Conservation (phyloP, 257 asterid genomes). For the Ilex aquifolium region DNA sequence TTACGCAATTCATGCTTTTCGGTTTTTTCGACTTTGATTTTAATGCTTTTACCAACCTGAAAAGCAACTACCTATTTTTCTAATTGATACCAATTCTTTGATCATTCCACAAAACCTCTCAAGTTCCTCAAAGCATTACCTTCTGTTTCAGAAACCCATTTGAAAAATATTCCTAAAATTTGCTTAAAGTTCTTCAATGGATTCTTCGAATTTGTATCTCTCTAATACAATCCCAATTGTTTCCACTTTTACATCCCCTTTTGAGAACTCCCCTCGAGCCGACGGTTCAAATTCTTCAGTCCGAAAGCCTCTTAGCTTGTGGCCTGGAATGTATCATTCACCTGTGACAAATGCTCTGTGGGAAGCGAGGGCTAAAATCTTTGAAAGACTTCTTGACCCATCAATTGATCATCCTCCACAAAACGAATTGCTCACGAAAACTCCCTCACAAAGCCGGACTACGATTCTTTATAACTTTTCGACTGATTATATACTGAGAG, state of each 20-base stretch:
- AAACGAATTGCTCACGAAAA: slow-evolving; percentile 55
- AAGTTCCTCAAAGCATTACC: too few relatives aligned
- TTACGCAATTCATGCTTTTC: too few relatives aligned
- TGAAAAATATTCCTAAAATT: too few relatives aligned
- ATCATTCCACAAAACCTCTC: too few relatives aligned
- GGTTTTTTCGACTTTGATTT: too few relatives aligned
- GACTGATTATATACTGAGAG: slow-evolving; percentile 62
- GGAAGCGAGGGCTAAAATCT: slow-evolving; percentile 80
- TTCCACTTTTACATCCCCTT: slow-evolving; percentile 59
- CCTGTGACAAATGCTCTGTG: slow-evolving; percentile 92
- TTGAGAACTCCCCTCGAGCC: slow-evolving; percentile 25
- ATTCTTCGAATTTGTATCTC: slow-evolving; percentile 23
- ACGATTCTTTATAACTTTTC: slow-evolving; percentile 69
- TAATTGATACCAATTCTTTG: too few relatives aligned
- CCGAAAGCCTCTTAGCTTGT: slow-evolving; percentile 68
- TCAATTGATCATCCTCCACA: slow-evolving; percentile 97
- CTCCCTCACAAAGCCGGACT: slow-evolving; percentile 63
- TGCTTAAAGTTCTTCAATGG: too few relatives aligned
- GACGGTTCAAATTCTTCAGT: slow-evolving; percentile 25
- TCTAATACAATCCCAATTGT: slow-evolving; percentile 51
- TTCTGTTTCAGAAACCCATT: too few relatives aligned
- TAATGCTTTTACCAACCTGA: too few relatives aligned
- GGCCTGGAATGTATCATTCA: slow-evolving; percentile 99
- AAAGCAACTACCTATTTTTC: too few relatives aligned
- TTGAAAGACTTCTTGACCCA: slow-evolving; percentile 89